A percentile compares a stretch with the other conserved stretches of the same genome.
Evolutionary conservation across 345 rosid species (phyloP).

Genomic region (Abelmoschus esculentus): DNA sequence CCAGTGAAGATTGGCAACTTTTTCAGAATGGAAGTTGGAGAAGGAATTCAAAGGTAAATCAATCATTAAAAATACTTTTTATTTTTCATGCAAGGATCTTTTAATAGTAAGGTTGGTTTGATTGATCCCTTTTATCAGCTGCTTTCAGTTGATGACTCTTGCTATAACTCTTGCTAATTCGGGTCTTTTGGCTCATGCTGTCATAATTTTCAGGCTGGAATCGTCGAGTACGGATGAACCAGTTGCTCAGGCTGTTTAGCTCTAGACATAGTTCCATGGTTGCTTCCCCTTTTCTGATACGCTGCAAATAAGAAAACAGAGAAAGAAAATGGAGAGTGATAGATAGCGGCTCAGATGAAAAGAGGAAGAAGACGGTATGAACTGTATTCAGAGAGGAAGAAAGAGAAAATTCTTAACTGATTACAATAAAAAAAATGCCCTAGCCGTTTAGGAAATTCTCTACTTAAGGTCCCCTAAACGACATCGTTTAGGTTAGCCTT

Average conservation of each 20-base stretch:
- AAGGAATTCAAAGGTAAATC: conserved; percentile 79
- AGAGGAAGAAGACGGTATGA: too few species aligned
- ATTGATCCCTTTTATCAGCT: background rate
- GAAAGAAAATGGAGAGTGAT: too few species aligned
- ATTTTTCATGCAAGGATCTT: background rate
- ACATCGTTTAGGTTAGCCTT: too few species aligned
- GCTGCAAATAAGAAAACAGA: too few species aligned
- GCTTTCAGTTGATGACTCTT: background rate
- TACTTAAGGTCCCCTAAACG: too few species aligned
- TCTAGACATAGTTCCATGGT: background rate
- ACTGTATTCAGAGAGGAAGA: too few species aligned
- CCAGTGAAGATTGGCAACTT: conserved; percentile 67
- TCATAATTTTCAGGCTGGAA: conserved; percentile 36
- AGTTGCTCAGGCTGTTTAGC: conserved; percentile 46
- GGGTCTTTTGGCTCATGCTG: background rate
- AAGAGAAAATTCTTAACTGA: too few species aligned
- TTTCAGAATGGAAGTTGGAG: conserved; percentile 94
- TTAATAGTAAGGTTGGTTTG: background rate
- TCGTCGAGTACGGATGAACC: conserved; percentile 36
- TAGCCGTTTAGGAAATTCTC: too few species aligned
- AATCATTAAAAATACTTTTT: too few species aligned
- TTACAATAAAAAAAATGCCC: too few species aligned
- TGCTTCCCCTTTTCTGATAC: too few species aligned
- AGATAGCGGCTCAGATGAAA: too few species aligned
- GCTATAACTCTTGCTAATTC: background rate